phyloP scores from a whole-genome alignment of 2,329 filamentous ascomycete species.

The Alternaria hordeiaustralica region DNA sequence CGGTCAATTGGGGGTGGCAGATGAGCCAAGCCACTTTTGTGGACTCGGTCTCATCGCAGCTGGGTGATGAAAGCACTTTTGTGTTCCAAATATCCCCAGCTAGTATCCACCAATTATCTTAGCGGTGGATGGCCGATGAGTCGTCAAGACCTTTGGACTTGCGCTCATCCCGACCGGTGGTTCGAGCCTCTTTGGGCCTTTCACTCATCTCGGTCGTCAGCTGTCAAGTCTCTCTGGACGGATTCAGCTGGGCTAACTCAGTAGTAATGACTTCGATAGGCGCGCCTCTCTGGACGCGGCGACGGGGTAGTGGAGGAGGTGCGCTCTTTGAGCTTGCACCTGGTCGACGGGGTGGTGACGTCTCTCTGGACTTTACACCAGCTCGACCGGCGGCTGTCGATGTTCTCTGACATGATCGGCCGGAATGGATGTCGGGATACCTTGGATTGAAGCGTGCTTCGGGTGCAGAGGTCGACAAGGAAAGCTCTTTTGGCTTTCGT shows the following conservation, averaged over 20 bases:
- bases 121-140: neutral
- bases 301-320: neutral
- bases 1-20: accelerated
- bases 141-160: neutral
- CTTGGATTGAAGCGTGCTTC: neutral
- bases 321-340: neutral
- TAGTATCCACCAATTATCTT: neutral
- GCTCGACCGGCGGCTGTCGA: accelerated
- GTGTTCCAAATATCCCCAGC: neutral
- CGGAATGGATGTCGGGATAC: neutral
- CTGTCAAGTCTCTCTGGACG: neutral
- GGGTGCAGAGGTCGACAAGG: accelerated
- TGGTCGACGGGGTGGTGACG: neutral
- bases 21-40: neutral
- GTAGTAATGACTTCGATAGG: too few species aligned
- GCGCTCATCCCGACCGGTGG: neutral
- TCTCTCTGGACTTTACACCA: neutral
- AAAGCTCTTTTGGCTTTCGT: neutral
- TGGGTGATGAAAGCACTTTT: neutral
- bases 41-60: neutral
- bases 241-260: too few species aligned
- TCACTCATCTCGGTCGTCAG: neutral
- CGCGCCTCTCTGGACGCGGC: too few species aligned
- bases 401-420: neutral
- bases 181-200: too few species aligned